phyloP scores from a whole-genome alignment of 768 basidiomycete species.

The Termitomyces sp. region DNA sequence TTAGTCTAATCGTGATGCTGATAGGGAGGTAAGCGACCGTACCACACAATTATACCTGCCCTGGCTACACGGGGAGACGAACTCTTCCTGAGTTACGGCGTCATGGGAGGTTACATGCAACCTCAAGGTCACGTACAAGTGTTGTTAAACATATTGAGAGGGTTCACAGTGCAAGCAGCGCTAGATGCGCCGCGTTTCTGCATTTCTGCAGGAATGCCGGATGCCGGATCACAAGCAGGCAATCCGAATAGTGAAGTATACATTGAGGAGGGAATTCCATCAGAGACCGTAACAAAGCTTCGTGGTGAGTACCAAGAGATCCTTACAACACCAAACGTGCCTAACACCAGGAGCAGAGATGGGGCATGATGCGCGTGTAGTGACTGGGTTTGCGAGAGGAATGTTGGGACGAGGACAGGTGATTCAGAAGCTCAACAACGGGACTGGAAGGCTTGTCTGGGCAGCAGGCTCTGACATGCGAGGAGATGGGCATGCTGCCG shows the following conservation, averaged over 20 bases:
- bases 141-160: conserved; percentile 83
- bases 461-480: conserved; percentile 91
- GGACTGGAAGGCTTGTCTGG: conserved; percentile 79
- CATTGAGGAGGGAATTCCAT: conserved; percentile 80
- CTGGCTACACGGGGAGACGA: conserved; percentile 77
- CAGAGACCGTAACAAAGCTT: conserved; percentile 61
- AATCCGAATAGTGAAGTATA: conserved; percentile 83
- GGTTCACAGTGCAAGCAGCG: conserved; percentile 83
- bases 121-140: conserved; percentile 98
- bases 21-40: conserved; percentile 76
- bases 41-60: conserved; percentile 95
- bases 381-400: conserved; percentile 55
- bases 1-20: neutral
- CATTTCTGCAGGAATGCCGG: conserved; percentile 81
- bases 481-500: conserved; percentile 83
- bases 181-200: conserved; percentile 96
- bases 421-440: conserved; percentile 74
- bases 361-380: conserved; percentile 79
- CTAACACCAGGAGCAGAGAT: conserved; percentile 49
- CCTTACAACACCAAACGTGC: neutral
- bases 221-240: conserved; percentile 50
- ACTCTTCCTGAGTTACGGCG: conserved; percentile 84
- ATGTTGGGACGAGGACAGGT: conserved; percentile 86
- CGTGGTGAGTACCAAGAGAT: conserved; percentile 42
- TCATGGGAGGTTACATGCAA: conserved; percentile 95